phyloP scores from a whole-genome alignment of 352 stramenopile species.

The Phytophthora citrophthora region DNA sequence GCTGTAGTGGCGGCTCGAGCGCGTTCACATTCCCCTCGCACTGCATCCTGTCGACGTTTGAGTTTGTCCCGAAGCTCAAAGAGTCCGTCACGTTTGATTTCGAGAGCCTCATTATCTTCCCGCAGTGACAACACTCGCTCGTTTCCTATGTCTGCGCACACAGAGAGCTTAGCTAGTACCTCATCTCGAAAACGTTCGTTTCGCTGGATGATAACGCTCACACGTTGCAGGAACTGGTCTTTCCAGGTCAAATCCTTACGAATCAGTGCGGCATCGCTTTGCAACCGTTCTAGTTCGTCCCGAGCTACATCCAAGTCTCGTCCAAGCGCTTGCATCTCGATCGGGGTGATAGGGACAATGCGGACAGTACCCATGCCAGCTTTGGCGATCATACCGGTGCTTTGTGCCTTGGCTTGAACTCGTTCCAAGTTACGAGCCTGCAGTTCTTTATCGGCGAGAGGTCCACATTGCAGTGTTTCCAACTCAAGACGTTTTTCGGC shows the following conservation, averaged over 20 bases:
- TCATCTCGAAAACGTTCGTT: conserved; percentile 69
- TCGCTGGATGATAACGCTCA: conserved; percentile 73
- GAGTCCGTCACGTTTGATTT: conserved; percentile 43
- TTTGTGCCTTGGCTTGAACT: conserved; percentile 67
- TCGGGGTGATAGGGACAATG: conserved; percentile 58
- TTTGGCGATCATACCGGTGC: conserved; percentile 74
- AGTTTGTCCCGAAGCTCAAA: conserved; percentile 39
- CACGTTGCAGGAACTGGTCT: conserved; percentile 66
- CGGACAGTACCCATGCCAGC: conserved; percentile 72
- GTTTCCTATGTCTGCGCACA: conserved; percentile 54
- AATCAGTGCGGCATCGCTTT: conserved; percentile 46
- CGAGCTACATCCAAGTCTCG: conserved; percentile 53
- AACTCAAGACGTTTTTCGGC: conserved; percentile 41
- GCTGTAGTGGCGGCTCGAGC: conserved; percentile 44
- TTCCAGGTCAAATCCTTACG: conserved; percentile 62
- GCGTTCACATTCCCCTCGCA: conserved; percentile 43
- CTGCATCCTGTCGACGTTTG: conserved; percentile 28
- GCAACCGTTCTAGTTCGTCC: conserved; percentile 46
- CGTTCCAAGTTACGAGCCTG: conserved; percentile 65
- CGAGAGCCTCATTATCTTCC: conserved; percentile 61
- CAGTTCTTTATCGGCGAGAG: conserved; percentile 45
- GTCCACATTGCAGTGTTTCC: conserved; percentile 28
- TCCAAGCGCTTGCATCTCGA: conserved; percentile 50
- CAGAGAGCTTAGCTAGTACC: conserved; percentile 42
- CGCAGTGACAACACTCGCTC: conserved; percentile 62